These are phyloP conservation scores for Pseudovirgaria hyperparasitica DNA, from an alignment of 2,329 filamentous ascomycete genomes.

Conservation along the genomic window DNA sequence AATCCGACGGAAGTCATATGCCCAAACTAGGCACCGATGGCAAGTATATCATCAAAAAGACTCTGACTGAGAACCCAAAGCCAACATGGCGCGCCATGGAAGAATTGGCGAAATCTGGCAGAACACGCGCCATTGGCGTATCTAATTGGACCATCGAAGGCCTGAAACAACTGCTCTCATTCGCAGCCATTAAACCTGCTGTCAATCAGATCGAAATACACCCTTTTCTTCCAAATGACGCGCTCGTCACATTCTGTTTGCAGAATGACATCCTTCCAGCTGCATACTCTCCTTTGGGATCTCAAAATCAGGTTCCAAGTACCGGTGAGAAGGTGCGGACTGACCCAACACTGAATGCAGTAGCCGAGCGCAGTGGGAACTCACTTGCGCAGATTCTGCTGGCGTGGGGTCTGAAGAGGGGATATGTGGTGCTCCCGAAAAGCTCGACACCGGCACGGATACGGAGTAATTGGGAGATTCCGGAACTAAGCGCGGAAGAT, in stretches of 20 bases:
- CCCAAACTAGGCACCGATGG: conserved; percentile 43
- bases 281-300: conserved; percentile 57
- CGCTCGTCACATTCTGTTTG: conserved; percentile 45
- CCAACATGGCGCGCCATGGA: conserved; percentile 59
- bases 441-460: conserved; percentile 28
- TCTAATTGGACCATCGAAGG: conserved; percentile 59
- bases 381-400: conserved; percentile 71
- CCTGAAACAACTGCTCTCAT: conserved; percentile 53
- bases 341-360: conserved; percentile 50
- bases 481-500: conserved; percentile 41
- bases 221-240: conserved; percentile 56
- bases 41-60: conserved; percentile 51
- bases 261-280: conserved; percentile 47
- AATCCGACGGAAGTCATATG: conserved; percentile 38
- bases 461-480: conserved; percentile 51
- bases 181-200: conserved; percentile 52
- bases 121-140: conserved; percentile 54
- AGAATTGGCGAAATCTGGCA: conserved; percentile 46
- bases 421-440: conserved; percentile 28
- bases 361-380: conserved; percentile 63
- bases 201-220: conserved; percentile 68
- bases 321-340: conserved; percentile 58
- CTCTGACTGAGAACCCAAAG: conserved; percentile 53
- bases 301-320: conserved; percentile 55
- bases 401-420: conserved; percentile 72